phyloP scores from a whole-genome alignment of 371 early-diverging fungal genomes.

The Mucor velutinosus region DNA sequence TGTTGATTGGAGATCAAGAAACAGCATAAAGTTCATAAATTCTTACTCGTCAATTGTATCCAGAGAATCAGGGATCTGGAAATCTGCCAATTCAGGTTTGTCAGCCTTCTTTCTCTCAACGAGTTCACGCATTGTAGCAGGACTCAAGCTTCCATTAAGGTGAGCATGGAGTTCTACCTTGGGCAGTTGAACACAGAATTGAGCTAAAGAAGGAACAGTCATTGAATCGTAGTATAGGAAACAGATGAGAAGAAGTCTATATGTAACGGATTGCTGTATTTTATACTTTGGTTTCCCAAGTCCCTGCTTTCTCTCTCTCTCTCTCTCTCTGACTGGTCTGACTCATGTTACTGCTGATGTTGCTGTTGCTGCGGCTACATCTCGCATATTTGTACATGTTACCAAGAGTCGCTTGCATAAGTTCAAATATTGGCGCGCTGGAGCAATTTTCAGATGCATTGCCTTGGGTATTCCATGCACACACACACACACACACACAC shows the following conservation, averaged over 20 bases:
- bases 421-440: neutral
- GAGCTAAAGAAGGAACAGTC: neutral
- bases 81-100: slow-evolving; percentile 42
- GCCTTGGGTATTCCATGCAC: neutral
- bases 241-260: neutral
- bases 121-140: slow-evolving; percentile 46
- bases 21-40: neutral
- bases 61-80: slow-evolving; percentile 36
- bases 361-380: neutral
- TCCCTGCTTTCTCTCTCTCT: neutral
- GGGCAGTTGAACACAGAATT: slow-evolving; percentile 50
- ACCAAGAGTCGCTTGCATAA: neutral
- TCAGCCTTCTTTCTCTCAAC: slow-evolving; percentile 41
- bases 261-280: neutral
- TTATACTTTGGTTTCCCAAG: neutral
- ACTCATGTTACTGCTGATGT: slow-evolving; percentile 1
- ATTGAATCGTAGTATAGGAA: neutral
- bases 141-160: slow-evolving; percentile 60
- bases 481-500: too few relatives aligned
- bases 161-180: slow-evolving; percentile 70
- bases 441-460: neutral
- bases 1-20: neutral
- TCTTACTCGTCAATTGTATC: slow-evolving; percentile 40
- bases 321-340: neutral
- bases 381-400: neutral